Evolutionary conservation across 163 green algal genomes (phyloP), one percentile per base, ranked within the genome.

Genomic region (Scenedesmus sp.): DNA sequence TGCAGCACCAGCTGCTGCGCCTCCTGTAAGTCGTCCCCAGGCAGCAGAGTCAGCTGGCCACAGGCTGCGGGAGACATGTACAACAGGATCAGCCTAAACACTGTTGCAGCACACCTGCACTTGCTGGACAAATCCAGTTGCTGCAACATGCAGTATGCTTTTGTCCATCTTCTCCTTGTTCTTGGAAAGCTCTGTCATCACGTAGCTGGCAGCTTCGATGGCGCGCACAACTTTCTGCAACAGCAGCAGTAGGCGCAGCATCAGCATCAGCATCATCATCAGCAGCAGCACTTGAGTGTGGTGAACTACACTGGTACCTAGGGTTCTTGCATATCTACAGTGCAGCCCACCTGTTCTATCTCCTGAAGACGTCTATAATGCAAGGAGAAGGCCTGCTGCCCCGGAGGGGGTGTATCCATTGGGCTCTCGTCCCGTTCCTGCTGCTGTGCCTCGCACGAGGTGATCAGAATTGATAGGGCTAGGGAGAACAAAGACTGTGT

Each of bases 191-290:
- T 87, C 87, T 15, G 24, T 22, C 87, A 91, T 91, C 15, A 82
- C 78, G 56, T 51, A 82, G 87, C 87, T 87, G n/a, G 87, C 87
- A 40, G 79, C 56, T 43, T 87, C 40, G 9, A 91, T 87, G 33
- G 87, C 87, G 15, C 78, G 43, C 22, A 87, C 59, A 42, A 91
- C 87, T 70, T 91, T 87, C 87, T 91, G 87, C 78, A 80, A 22
- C 18, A 49, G 44, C 81, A 33, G 37, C 81, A 65, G 81, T 18
- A 35, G 78, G 18, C 10, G 37, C 20, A 35, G 76, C 26, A n/a
- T 9, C 20, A 84, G 76, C 37, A 33, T 16, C 53, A 51, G 51
- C 15, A 49, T 16, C 37, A 43, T 2, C 16, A 86, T 44, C 46
- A 44, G 51, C 42, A 65, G 61, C 40, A 35, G 59, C 61, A 81